Percentiles rank a stretch among this genome's conserved stretches.
Conservation (phyloP, 768 basidiomycete species). For the Naganishia vaughanmartiniae region DNA sequence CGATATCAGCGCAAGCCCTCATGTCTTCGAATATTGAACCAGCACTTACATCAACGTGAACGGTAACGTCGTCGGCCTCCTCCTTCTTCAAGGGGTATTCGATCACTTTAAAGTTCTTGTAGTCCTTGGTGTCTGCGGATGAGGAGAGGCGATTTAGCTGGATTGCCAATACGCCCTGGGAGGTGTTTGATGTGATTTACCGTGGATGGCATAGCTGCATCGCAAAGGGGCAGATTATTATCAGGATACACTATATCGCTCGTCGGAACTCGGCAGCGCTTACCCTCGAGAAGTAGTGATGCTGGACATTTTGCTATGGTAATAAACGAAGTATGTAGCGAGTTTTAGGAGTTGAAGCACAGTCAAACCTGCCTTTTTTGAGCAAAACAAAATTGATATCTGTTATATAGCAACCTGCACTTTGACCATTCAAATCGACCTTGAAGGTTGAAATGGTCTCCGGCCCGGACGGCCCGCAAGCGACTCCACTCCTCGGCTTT, state of each 20-base stretch:
- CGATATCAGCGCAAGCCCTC: background rate
- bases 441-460: background rate
- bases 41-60: constrained; percentile 40
- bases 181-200: background rate
- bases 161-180: background rate
- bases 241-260: background rate
- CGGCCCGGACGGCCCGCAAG: constrained; percentile 5
- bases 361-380: too few species aligned
- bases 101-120: constrained; percentile 49
- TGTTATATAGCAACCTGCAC: constrained; percentile 9
- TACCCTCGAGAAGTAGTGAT: constrained; percentile 27
- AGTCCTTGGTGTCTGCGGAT: constrained; percentile 46
- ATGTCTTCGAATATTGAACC: background rate
- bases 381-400: too few species aligned
- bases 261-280: background rate
- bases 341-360: background rate
- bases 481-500: background rate
- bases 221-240: background rate
- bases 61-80: constrained; percentile 46
- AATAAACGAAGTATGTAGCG: background rate
- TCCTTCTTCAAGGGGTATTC: constrained; percentile 50
- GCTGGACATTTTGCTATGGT: constrained; percentile 14
- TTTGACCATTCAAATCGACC: background rate
- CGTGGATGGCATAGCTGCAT: constrained; percentile 33
- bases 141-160: background rate